Conservation (phyloP, 1,284 basidiomycete genomes). For the Crepidotus sp. region DNA sequence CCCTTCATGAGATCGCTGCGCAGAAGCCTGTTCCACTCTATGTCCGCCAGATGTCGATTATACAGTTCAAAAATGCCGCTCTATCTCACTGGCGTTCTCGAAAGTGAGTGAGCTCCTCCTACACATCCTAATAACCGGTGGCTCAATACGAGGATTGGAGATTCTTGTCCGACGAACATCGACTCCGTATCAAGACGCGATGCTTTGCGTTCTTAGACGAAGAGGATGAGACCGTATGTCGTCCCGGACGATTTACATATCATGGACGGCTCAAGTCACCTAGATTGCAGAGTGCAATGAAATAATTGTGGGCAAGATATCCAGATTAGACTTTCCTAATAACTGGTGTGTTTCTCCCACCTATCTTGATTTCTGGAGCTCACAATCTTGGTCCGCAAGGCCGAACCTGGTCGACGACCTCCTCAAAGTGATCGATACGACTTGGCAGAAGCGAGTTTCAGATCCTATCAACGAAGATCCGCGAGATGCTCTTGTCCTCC, state of each 20-base stretch:
- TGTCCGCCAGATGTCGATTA: constrained; percentile 69
- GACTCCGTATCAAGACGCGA: constrained; percentile 47
- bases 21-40: constrained; percentile 45
- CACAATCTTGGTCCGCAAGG: constrained; percentile 33
- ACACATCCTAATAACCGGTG: background rate
- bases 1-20: constrained; percentile 63
- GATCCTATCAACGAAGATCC: constrained; percentile 31
- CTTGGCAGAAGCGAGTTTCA: constrained; percentile 40
- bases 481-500: constrained; percentile 43
- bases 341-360: constrained; percentile 41
- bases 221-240: constrained; percentile 57
- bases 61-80: constrained; percentile 74
- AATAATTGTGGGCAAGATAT: constrained; percentile 59
- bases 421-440: constrained; percentile 42
- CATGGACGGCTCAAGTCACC: constrained; percentile 5
- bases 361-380: constrained; percentile 1
- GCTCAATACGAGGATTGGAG: constrained; percentile 28
- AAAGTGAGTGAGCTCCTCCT: constrained; percentile 41
- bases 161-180: constrained; percentile 56
- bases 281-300: constrained; percentile 72
- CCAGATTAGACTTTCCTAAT: constrained; percentile 61
- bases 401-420: constrained; percentile 52
- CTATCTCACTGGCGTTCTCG: constrained; percentile 60
- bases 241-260: background rate
- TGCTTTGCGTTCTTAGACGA: constrained; percentile 61